A percentile compares a stretch with the other conserved stretches of the same genome.
Evolutionary conservation across 75 land plant species (phyloP).

Genomic region (Pinus tabuliformis): DNA sequence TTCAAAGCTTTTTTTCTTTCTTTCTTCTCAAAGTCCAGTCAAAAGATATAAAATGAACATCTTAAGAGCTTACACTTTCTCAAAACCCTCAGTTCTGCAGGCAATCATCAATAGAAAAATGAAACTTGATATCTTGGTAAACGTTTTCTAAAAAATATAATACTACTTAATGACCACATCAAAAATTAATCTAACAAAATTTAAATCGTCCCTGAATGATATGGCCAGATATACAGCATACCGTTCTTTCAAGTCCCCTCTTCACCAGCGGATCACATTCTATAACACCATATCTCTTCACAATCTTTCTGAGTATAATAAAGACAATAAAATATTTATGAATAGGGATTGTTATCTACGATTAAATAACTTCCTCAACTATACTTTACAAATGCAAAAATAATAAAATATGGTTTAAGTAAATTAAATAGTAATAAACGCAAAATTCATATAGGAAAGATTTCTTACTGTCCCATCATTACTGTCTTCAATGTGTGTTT

Average conservation of each 20-base stretch:
- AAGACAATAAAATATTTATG: not conserved
- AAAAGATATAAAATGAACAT: not conserved
- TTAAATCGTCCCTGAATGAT: not conserved
- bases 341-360: not conserved
- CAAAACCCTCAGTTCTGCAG: not conserved
- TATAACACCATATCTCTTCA: slow-evolving; percentile 74
- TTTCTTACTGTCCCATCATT: slow-evolving; percentile 34
- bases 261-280: slow-evolving; percentile 82
- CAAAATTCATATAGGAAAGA: slow-evolving; percentile 14
- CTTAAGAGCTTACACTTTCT: not conserved
- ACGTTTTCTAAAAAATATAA: not conserved
- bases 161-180: not conserved
- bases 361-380: not conserved
- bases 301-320: slow-evolving; percentile 24
- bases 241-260: slow-evolving; percentile 79
- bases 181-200: not conserved
- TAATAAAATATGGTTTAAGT: not conserved
- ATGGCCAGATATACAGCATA: slow-evolving; percentile 22
- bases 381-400: not conserved
- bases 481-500: slow-evolving; percentile 45
- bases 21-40: not conserved
- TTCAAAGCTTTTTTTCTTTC: not conserved
- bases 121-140: too few relatives aligned
- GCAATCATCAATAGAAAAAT: not conserved
- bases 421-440: not conserved